Conservation (phyloP, 306 rosid genomes). For the Cercis canadensis region DNA sequence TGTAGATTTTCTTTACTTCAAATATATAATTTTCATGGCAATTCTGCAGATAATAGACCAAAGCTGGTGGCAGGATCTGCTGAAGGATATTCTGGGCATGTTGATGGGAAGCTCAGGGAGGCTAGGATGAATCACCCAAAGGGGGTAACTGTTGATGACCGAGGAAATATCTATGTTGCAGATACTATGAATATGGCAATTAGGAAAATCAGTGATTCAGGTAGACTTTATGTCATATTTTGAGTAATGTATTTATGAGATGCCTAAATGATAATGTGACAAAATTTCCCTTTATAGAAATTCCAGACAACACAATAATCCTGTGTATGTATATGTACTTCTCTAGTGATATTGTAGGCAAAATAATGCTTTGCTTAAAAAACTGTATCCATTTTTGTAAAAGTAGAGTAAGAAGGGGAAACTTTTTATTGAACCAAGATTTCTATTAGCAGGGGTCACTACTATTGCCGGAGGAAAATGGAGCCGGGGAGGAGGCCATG, state of each 20-base stretch:
- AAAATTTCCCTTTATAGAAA: background rate
- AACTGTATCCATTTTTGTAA: background rate
- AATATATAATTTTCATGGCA: slow-evolving; percentile 30
- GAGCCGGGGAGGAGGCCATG: slow-evolving; percentile 81
- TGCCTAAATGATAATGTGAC: background rate
- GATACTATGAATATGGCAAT: slow-evolving; percentile 90
- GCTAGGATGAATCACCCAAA: slow-evolving; percentile 90
- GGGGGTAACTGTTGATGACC: slow-evolving; percentile 89
- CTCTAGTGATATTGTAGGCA: background rate
- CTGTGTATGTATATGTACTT: background rate
- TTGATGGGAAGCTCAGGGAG: slow-evolving; percentile 84
- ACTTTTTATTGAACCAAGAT: slow-evolving; percentile 31
- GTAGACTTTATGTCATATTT: slow-evolving; percentile 42
- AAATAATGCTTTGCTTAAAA: slow-evolving; percentile 11
- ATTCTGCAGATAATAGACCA: slow-evolving; percentile 84
- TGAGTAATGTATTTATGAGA: background rate
- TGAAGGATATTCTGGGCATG: slow-evolving; percentile 86
- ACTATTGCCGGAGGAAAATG: slow-evolving; percentile 93
- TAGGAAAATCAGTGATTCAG: slow-evolving; percentile 89
- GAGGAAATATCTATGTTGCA: slow-evolving; percentile 88
- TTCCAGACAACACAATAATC: background rate
- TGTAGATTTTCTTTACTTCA: slow-evolving; percentile 23
- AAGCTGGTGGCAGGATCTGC: slow-evolving; percentile 84
- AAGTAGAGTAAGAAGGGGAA: background rate
- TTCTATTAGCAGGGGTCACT: slow-evolving; percentile 70